Evolutionary conservation across 1,284 basidiomycete genomes (phyloP), one percentile per base, ranked within the genome.

Genomic region (Marasmius oreades): DNA sequence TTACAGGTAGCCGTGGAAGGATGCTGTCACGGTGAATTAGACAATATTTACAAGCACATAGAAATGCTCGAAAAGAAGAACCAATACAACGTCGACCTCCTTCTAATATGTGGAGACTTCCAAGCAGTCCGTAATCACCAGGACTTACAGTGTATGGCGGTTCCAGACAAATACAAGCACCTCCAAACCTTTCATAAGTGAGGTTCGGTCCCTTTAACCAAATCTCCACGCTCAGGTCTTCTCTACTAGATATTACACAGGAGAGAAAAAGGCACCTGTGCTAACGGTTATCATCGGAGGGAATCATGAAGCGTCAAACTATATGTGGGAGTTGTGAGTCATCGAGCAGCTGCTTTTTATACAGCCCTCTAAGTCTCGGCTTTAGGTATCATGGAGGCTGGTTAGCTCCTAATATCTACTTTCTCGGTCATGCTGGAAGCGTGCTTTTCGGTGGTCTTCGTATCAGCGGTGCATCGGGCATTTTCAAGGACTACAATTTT

Each of bases 371-470:
- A 23, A 55, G 20, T 51, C 36, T 22, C 42, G 56, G 8, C n/a
- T 34, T 39, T 55, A 93, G 91, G 55, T 96, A 94, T 69, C 91
- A 97, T 64, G 94, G 95, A 28, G 94, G 95, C 16, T 97, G 94
- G 96, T 73, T 98, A 14, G 97, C 97, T 0, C 93, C 92, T 1
- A 96, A 97, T 68, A 97, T 99, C 55, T 99, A 98, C 74, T 99
- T 92, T 69, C 82, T 99, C 5, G 97, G 97, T 0, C 85, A 90
- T 60, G 93, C 95, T 6, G 96, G 96, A 0, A 92, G 91, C 55
- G 82, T 99, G 0, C 82, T 90, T 52, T 87, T 98, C 31, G 88
- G 95, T 64, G 94, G 92, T 0, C 62, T 98, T 34, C 80, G 90
- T 11, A 92, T 99, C 36, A 86, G 89, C 10, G 96, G 96, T 6